Conservation (phyloP, 116 monocot genomes). For the Trichopus zeylanicus region DNA sequence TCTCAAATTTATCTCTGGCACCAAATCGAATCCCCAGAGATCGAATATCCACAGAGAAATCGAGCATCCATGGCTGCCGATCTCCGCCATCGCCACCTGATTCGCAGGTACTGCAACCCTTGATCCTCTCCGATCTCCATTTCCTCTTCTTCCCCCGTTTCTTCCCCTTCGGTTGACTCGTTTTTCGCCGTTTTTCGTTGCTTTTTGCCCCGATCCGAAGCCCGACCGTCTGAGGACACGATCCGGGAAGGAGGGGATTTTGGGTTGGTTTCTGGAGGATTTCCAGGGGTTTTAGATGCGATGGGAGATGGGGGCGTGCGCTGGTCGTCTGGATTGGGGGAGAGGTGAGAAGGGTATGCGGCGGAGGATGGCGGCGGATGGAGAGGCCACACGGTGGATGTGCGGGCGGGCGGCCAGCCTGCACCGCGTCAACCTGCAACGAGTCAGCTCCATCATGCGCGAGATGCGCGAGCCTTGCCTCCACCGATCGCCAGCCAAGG, state of each 20-base stretch:
- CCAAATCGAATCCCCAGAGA: too few species aligned
- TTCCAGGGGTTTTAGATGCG: neutral
- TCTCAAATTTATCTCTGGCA: too few species aligned
- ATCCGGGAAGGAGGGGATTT: neutral
- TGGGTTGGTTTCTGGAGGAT: too few species aligned
- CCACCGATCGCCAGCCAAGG: constrained; percentile 64
- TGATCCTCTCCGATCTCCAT: neutral
- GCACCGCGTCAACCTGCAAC: constrained; percentile 62
- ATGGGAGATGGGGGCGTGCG: neutral
- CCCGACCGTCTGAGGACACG: neutral
- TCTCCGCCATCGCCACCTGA: too few species aligned
- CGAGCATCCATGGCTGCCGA: too few species aligned
- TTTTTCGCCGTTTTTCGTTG: neutral
- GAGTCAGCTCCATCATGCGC: constrained; percentile 65
- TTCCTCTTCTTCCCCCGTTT: neutral
- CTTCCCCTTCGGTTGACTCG: neutral
- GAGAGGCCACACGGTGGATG: constrained; percentile 66
- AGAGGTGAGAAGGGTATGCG: constrained; percentile 1
- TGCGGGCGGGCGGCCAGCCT: constrained; percentile 61
- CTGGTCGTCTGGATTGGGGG: constrained; percentile 1
- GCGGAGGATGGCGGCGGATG: constrained; percentile 45
- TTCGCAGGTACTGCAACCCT: too few species aligned
- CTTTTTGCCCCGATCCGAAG: too few species aligned
- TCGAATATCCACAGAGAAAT: neutral
- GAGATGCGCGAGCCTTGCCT: constrained; percentile 82